phyloP scores from a whole-genome alignment of 2,329 filamentous ascomycete genomes.

The Ascochyta lentis region DNA sequence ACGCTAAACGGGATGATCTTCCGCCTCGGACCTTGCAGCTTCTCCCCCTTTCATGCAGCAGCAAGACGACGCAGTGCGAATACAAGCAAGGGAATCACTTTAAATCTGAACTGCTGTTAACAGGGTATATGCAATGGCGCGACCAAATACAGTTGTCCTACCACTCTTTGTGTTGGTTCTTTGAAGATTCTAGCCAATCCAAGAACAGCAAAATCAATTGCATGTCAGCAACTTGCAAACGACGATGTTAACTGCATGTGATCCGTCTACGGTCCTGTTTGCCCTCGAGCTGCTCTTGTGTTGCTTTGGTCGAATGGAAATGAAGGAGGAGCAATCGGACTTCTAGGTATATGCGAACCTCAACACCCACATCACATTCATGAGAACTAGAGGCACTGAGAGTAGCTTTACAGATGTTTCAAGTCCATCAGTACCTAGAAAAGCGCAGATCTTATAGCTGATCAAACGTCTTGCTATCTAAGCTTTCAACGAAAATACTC shows the following conservation, averaged over 20 bases:
- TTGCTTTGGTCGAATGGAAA: background rate
- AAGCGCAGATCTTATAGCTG: too few species aligned
- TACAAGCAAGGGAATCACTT: background rate
- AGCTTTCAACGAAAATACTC: too few species aligned
- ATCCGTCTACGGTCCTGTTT: too few species aligned
- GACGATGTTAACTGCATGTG: background rate
- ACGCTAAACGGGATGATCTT: slow-evolving; percentile 28
- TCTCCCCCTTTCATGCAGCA: slow-evolving; percentile 15
- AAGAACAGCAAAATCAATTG: background rate
- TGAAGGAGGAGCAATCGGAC: background rate
- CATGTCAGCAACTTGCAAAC: background rate
- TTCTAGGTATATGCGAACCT: background rate
- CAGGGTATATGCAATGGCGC: background rate
- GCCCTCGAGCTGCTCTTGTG: too few species aligned
- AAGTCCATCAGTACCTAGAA: too few species aligned
- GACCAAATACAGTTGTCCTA: background rate
- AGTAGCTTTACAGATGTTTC: too few species aligned
- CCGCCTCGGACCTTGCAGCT: slow-evolving; percentile 17
- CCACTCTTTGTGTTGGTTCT: background rate
- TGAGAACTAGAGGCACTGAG: background rate
- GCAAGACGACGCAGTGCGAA: background rate
- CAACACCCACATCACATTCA: background rate
- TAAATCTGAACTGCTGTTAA: background rate
- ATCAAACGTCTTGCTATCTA: too few species aligned
- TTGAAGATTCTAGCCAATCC: background rate